These are phyloP conservation scores for Colletotrichum lini DNA, from an alignment of 2,329 filamentous ascomycete species.

Conservation along the genomic window DNA sequence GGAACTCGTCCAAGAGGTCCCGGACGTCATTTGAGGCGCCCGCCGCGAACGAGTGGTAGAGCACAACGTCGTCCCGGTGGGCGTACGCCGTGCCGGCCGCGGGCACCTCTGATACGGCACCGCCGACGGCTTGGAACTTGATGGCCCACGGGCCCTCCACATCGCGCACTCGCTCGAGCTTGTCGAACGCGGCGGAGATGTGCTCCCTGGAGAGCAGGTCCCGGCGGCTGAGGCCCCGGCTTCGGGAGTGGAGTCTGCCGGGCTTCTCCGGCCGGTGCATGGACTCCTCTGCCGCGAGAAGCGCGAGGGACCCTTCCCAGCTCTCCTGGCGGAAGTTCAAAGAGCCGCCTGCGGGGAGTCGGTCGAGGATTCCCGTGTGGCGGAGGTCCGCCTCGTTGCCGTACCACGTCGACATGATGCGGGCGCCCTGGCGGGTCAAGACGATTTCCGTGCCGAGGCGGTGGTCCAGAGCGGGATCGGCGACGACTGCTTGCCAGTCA, in stretches of 20 bases:
- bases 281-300: slow-evolving; percentile 58
- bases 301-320: slow-evolving; percentile 68
- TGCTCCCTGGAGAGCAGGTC: slow-evolving; percentile 58
- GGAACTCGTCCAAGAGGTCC: neutral
- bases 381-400: slow-evolving; percentile 65
- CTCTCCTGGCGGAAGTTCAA: slow-evolving; percentile 60
- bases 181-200: slow-evolving; percentile 62
- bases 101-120: slow-evolving; percentile 65
- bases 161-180: slow-evolving; percentile 59
- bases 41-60: slow-evolving; percentile 68
- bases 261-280: slow-evolving; percentile 58
- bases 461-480: slow-evolving; percentile 63
- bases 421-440: slow-evolving; percentile 60
- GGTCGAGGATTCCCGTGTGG: slow-evolving; percentile 56
- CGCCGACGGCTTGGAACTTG: slow-evolving; percentile 69
- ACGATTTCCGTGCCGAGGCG: slow-evolving; percentile 66
- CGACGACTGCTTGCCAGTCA: slow-evolving; percentile 66
- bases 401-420: slow-evolving; percentile 68
- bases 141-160: slow-evolving; percentile 67
- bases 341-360: slow-evolving; percentile 56
- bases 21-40: slow-evolving; percentile 53
- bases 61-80: slow-evolving; percentile 70
- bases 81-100: slow-evolving; percentile 67
- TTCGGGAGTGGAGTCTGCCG: slow-evolving; percentile 64
- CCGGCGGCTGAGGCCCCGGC: slow-evolving; percentile 60